Evolutionary conservation across 202 grass and related monocot species (phyloP), one percentile per base, ranked within the genome.

Genomic region (Saccharum hybrid): DNA sequence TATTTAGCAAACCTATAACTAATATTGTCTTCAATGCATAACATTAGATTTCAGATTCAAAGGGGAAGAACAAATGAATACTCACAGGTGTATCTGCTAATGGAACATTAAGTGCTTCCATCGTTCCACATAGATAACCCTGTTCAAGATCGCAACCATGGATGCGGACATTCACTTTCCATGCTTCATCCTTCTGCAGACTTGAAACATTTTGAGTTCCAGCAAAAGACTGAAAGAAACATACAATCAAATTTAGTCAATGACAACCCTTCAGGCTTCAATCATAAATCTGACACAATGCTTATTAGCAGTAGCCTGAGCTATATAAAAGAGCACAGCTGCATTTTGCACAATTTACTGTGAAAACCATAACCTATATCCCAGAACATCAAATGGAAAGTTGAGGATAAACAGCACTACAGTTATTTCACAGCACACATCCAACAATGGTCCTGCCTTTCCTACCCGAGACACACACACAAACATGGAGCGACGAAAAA

Each of bases 121-220:
- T 98, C 0, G 96, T 98, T 75, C 93, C 96, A 81, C 96, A 98
- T 84, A 98, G 83, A 89, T 93, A 96, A 74, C 96, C 96, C 81
- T 94, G 87, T 65, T 94, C 90, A 61, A 90, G 76, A 86, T 98
- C 93, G 81, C 91, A 92, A 31, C 96, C 96, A 84, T 98, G 89
- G 61, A 98, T 98, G 42, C 89, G 83, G 11, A 96, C 96, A 89
- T 98, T 98, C 85, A 98, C 96, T 83, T 98, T 98, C 96, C 93
- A 98, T 10, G 93, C 96, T 81, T 98, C 96, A 74, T 98, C 93
- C 79, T 98, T 98, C 49, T 95, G 93, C 39, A 88, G 49, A 88
- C 83, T 95, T 45, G 91, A 98, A 75, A 98, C 96, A 81, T 98
- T 98, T 74, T 98, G 96, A 76, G 96, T 98, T 85, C 93, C 96